These are phyloP conservation scores for Paradendryphiella salina DNA, from an alignment of 2,329 filamentous ascomycete genomes.

Conservation along the genomic window DNA sequence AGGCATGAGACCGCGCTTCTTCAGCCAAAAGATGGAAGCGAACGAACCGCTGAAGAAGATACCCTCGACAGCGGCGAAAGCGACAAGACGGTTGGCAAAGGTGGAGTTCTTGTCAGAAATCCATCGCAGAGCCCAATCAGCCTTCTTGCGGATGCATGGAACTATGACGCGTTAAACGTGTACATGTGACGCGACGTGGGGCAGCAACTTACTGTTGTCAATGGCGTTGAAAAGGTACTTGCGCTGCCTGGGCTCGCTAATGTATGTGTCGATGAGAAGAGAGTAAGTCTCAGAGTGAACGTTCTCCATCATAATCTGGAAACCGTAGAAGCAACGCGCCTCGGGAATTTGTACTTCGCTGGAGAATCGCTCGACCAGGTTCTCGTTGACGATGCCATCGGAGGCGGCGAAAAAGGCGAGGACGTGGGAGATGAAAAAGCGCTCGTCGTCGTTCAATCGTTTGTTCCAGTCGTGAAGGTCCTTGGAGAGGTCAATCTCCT, in stretches of 20 bases:
- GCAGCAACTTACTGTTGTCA: constrained; percentile 75
- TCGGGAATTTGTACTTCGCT: constrained; percentile 96
- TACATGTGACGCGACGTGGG: background rate
- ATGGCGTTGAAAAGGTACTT: constrained; percentile 97
- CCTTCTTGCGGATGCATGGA: constrained; percentile 97
- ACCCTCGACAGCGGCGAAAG: constrained; percentile 96
- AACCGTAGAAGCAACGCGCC: constrained; percentile 99
- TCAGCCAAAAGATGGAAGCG: constrained; percentile 99
- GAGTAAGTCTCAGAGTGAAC: constrained; percentile 99
- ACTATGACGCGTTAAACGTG: constrained; percentile 57
- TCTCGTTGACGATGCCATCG: constrained; percentile 99
- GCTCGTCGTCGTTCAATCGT: constrained; percentile 92
- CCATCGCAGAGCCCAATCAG: constrained; percentile 95
- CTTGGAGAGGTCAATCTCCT: constrained; percentile 99
- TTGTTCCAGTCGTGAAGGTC: constrained; percentile 99
- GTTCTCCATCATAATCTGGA: constrained; percentile 99
- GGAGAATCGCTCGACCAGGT: constrained; percentile 96
- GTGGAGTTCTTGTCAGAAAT: constrained; percentile 92
- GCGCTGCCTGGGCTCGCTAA: constrained; percentile 94
- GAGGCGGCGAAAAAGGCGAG: constrained; percentile 99
- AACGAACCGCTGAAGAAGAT: constrained; percentile 99
- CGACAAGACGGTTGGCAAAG: constrained; percentile 92
- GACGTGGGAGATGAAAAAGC: constrained; percentile 97
- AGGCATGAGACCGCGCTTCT: constrained; percentile 99
- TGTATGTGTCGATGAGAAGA: constrained; percentile 97